These are phyloP conservation scores for Boletus insuetus DNA, from an alignment of 768 basidiomycete genomes.

Conservation along the genomic window DNA sequence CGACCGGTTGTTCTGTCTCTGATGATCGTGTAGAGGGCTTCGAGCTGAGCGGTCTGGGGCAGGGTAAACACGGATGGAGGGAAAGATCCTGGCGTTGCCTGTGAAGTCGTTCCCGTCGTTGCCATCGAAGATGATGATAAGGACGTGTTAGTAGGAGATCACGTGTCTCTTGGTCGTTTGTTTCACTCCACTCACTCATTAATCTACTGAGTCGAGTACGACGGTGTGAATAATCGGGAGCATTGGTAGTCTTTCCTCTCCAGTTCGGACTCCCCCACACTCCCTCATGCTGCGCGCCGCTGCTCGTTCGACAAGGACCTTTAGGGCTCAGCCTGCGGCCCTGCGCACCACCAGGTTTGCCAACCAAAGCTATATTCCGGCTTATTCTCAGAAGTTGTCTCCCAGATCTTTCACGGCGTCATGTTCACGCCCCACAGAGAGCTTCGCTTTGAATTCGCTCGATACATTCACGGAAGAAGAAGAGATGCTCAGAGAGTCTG, in stretches of 20 bases:
- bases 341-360: conserved; percentile 19
- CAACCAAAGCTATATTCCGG: not conserved
- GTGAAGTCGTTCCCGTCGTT: conserved; percentile 25
- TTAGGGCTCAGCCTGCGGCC: not conserved
- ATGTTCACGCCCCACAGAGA: conserved; percentile 25
- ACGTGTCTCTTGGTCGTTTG: no score
- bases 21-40: conserved; percentile 94
- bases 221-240: no score
- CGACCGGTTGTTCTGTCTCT: conserved; percentile 82
- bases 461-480: conserved; percentile 93
- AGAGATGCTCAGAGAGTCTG: conserved; percentile 86
- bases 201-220: no score
- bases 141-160: not conserved
- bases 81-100: conserved; percentile 39
- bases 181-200: no score
- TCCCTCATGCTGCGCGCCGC: conserved; percentile 27
- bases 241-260: not conserved
- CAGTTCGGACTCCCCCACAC: not conserved
- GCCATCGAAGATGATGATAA: conserved; percentile 12
- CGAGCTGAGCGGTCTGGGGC: conserved; percentile 88
- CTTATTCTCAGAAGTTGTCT: not conserved
- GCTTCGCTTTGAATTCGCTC: conserved; percentile 52
- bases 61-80: conserved; percentile 87
- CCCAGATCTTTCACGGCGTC: conserved; percentile 28
- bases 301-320: conserved; percentile 12